Percentiles rank a stretch among this genome's conserved stretches.
These are phyloP conservation scores for Globisporangium mamillatum DNA, from an alignment of 352 stramenopile species.

Conservation along the genomic window DNA sequence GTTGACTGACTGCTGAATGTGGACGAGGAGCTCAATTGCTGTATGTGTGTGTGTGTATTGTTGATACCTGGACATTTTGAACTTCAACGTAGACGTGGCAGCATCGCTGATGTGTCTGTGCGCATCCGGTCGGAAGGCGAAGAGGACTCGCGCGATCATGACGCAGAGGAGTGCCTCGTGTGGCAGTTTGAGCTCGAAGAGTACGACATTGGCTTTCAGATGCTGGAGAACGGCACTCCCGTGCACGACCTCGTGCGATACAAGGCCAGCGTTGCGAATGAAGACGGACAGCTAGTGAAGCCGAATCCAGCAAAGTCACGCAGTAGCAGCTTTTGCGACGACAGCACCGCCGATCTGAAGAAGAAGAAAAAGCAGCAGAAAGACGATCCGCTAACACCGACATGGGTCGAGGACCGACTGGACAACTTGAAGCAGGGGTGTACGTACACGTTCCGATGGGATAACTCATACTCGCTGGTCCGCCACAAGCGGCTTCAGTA, in stretches of 20 bases:
- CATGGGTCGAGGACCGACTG: slow-evolving; percentile 35
- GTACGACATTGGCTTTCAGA: slow-evolving; percentile 59
- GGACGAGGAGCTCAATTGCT: neutral
- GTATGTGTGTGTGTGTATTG: neutral
- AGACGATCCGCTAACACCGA: neutral
- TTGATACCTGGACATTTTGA: neutral
- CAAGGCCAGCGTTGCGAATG: slow-evolving; percentile 15
- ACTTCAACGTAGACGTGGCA: slow-evolving; percentile 35
- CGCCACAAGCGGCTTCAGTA: slow-evolving; percentile 67
- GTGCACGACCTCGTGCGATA: slow-evolving; percentile 38
- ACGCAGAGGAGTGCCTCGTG: slow-evolving; percentile 35
- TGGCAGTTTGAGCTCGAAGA: slow-evolving; percentile 68
- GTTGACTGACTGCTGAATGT: neutral
- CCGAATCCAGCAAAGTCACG: too few relatives aligned
- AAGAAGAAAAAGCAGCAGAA: neutral
- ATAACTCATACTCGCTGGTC: slow-evolving; percentile 76
- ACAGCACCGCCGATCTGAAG: slow-evolving; percentile 3
- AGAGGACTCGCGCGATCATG: slow-evolving; percentile 13
- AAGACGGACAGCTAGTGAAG: neutral
- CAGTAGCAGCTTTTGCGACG: slow-evolving; percentile 12
- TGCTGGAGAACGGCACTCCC: slow-evolving; percentile 41
- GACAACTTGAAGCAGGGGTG: slow-evolving; percentile 27
- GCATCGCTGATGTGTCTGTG: slow-evolving; percentile 43
- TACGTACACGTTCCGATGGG: slow-evolving; percentile 64
- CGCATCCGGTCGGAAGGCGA: slow-evolving; percentile 19